Evolutionary conservation across 2,329 filamentous ascomycete genomes (phyloP).

Genomic region (Aspergillus sp.): DNA sequence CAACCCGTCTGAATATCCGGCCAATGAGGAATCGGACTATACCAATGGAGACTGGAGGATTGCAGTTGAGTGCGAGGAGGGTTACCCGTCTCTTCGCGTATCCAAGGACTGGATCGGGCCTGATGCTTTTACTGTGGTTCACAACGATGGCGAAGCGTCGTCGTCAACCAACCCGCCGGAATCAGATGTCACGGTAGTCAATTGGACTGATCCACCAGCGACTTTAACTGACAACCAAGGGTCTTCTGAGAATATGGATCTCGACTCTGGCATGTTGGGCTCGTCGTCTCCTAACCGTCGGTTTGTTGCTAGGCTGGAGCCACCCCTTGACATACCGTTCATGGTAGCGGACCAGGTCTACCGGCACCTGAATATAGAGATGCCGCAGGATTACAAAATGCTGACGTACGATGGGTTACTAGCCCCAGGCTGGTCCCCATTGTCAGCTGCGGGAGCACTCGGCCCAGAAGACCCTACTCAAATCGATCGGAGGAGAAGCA

Average conservation of each 20-base stretch:
- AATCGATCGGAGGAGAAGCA: constrained; percentile 32
- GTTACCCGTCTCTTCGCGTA: constrained; percentile 44
- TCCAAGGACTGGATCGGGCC: constrained; percentile 45
- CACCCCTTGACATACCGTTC: constrained; percentile 43
- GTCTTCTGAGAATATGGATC: constrained; percentile 35
- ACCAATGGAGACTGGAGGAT: constrained; percentile 34
- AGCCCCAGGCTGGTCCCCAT: constrained; percentile 31
- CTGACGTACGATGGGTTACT: constrained; percentile 40
- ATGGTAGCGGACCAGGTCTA: constrained; percentile 43
- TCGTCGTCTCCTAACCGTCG: constrained; percentile 43
- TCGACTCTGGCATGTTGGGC: constrained; percentile 38
- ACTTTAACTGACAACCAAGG: constrained; percentile 33
- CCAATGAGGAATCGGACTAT: constrained; percentile 19
- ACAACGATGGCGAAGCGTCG: constrained; percentile 22
- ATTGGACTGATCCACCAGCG: constrained; percentile 41
- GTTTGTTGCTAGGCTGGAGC: constrained; percentile 45
- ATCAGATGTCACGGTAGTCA: constrained; percentile 32
- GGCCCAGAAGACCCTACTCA: constrained; percentile 29
- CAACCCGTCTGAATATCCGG: constrained; percentile 17
- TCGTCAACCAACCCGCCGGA: constrained; percentile 21
- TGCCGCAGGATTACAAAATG: constrained; percentile 42
- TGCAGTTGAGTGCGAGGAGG: constrained; percentile 46
- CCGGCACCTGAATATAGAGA: constrained; percentile 38
- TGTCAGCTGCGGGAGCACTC: constrained; percentile 22
- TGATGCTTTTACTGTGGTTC: constrained; percentile 32